Evolutionary conservation across 1,139 yeast species (phyloP).

Genomic region (Sugiyamaella paludigena): DNA sequence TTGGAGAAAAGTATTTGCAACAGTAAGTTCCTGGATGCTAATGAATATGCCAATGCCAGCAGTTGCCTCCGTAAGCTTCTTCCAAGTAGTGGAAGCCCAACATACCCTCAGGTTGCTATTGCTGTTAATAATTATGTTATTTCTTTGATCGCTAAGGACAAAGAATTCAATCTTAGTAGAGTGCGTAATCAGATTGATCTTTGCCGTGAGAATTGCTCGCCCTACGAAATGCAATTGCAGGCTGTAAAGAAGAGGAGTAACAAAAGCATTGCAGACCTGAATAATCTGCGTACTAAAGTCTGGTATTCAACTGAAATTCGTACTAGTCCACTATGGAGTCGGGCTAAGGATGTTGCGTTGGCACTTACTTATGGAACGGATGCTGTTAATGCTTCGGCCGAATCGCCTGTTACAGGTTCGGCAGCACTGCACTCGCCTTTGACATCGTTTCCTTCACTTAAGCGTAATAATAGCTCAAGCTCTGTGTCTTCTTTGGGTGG

Average conservation of each 20-base stretch:
- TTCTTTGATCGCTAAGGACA: slow-evolving; percentile 22
- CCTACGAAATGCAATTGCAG: slow-evolving; percentile 26
- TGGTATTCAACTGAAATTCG: slow-evolving; percentile 40
- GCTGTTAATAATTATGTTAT: slow-evolving; percentile 27
- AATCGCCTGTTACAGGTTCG: slow-evolving; percentile 1
- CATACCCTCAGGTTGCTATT: slow-evolving; percentile 22
- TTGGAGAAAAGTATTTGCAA: slow-evolving; percentile 25
- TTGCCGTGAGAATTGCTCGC: slow-evolving; percentile 25
- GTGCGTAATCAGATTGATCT: slow-evolving; percentile 20
- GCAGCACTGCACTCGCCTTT: slow-evolving; percentile 2
- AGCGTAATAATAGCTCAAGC: slow-evolving; percentile 26
- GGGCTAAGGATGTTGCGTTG: slow-evolving; percentile 34
- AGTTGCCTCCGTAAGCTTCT: slow-evolving; percentile 25
- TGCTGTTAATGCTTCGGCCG: slow-evolving; percentile 1
- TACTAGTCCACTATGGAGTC: slow-evolving; percentile 29
- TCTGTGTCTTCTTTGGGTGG: slow-evolving; percentile 23
- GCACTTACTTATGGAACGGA: slow-evolving; percentile 21
- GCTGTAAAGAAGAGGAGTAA: slow-evolving; percentile 22
- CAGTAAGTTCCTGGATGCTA: slow-evolving; percentile 28
- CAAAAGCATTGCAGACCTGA: slow-evolving; percentile 16
- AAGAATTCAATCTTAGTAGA: slow-evolving; percentile 19
- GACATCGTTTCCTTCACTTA: slow-evolving; percentile 11
- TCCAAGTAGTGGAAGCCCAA: slow-evolving; percentile 18
- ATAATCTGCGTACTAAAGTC: slow-evolving; percentile 29
- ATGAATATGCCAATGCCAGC: slow-evolving; percentile 28